These are phyloP conservation scores for Patellaria atrata DNA, from an alignment of 495 filamentous ascomycete genomes.

Conservation along the genomic window DNA sequence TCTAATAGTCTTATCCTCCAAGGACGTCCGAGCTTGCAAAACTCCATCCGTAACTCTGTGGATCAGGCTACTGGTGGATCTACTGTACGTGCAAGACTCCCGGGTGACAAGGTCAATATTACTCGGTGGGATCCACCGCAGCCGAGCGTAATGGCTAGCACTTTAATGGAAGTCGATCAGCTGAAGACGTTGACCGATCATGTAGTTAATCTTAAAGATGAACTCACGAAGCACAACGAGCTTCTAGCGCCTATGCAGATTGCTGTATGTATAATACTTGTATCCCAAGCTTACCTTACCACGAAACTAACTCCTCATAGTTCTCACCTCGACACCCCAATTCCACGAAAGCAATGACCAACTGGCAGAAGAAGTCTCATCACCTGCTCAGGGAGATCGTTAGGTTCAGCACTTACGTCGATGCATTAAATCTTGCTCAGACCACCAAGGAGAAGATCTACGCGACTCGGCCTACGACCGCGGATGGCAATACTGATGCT, in stretches of 20 bases:
- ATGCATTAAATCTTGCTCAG: slow-evolving; percentile 51
- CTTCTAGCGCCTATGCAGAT: slow-evolving; percentile 70
- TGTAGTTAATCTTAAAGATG: slow-evolving; percentile 72
- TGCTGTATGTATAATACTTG: slow-evolving; percentile 38
- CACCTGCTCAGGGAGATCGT: slow-evolving; percentile 91
- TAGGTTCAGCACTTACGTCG: slow-evolving; percentile 91
- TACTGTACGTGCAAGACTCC: slow-evolving; percentile 46
- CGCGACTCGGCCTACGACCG: too few species aligned
- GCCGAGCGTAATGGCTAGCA: slow-evolving; percentile 75
- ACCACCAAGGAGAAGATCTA: slow-evolving; percentile 42
- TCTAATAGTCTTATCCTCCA: too few species aligned
- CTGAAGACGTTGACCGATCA: slow-evolving; percentile 59
- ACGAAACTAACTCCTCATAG: slow-evolving; percentile 24
- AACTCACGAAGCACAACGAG: slow-evolving; percentile 76
- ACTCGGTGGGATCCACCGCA: slow-evolving; percentile 88
- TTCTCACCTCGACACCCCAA: slow-evolving; percentile 83
- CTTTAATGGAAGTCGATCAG: slow-evolving; percentile 65
- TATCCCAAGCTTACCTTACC: too few species aligned
- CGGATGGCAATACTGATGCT: too few species aligned
- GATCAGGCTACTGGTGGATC: slow-evolving; percentile 40
- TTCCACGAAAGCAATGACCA: slow-evolving; percentile 65
- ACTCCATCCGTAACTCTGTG: slow-evolving; percentile 55
- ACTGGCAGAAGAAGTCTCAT: slow-evolving; percentile 91
- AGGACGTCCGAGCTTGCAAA: slow-evolving; percentile 49
- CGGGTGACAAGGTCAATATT: slow-evolving; percentile 74